Percentiles rank a stretch among this genome's conserved stretches.
phyloP scores from a whole-genome alignment of 1,139 yeast genomes.

The Debaryomyces robertsiae region DNA sequence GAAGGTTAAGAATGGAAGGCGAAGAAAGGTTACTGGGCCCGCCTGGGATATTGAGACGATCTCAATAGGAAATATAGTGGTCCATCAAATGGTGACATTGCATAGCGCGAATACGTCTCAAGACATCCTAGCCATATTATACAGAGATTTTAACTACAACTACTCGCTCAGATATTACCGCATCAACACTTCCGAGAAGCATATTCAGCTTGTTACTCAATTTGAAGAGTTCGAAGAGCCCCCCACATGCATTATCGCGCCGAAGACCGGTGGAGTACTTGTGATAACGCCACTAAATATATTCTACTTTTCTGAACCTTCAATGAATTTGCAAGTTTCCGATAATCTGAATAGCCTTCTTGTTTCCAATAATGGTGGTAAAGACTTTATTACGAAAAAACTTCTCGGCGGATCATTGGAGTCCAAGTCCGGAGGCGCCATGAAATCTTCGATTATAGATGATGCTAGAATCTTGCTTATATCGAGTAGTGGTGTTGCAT shows the following conservation, averaged over 20 bases:
- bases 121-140: slow-evolving; percentile 30
- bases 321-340: slow-evolving; percentile 17
- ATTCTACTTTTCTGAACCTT: slow-evolving; percentile 35
- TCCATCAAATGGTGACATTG: slow-evolving; percentile 26
- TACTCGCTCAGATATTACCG: slow-evolving; percentile 35
- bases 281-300: slow-evolving; percentile 32
- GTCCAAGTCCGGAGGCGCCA: slow-evolving; percentile 1
- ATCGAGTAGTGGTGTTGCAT: slow-evolving; percentile 35
- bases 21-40: slow-evolving; percentile 1
- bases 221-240: slow-evolving; percentile 38
- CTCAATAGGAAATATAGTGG: slow-evolving; percentile 33
- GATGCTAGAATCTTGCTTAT: slow-evolving; percentile 29
- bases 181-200: slow-evolving; percentile 14
- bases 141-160: slow-evolving; percentile 38
- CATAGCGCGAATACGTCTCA: neutral
- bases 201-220: slow-evolving; percentile 24
- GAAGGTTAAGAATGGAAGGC: neutral
- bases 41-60: slow-evolving; percentile 19
- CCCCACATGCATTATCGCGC: slow-evolving; percentile 33
- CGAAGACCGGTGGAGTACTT: slow-evolving; percentile 32
- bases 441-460: slow-evolving; percentile 26
- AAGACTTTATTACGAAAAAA: slow-evolving; percentile 20
- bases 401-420: slow-evolving; percentile 5
- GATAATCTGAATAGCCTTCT: slow-evolving; percentile 11
- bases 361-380: slow-evolving; percentile 15